Conservation (phyloP, 805 yeast species). For the Candida insectorum region DNA sequence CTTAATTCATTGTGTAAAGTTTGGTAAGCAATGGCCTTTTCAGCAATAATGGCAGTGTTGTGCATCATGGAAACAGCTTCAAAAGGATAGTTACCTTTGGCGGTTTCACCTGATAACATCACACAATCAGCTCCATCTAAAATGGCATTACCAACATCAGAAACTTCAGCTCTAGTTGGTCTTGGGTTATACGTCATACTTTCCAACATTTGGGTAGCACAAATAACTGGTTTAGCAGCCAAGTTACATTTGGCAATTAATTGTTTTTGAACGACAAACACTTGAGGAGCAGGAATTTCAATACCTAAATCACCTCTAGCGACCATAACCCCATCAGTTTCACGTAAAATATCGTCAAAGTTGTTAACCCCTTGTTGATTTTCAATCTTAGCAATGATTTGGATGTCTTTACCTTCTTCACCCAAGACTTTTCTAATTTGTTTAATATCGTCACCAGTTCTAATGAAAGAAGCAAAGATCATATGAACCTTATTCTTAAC, state of each 20-base stretch:
- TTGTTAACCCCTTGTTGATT: conserved; percentile 99
- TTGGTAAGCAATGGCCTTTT: conserved; percentile 90
- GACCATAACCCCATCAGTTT: conserved; percentile 99
- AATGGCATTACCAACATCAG: conserved; percentile 98
- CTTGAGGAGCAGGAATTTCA: conserved; percentile 99
- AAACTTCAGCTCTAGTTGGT: conserved; percentile 99
- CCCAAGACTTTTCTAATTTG: conserved; percentile 94
- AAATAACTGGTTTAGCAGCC: conserved; percentile 98
- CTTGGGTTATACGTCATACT: conserved; percentile 99
- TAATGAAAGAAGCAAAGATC: conserved; percentile 97
- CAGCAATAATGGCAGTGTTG: conserved; percentile 94
- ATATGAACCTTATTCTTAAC: conserved; percentile 97
- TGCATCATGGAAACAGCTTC: conserved; percentile 99
- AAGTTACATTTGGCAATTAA: conserved; percentile 98
- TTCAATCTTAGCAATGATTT: conserved; percentile 96
- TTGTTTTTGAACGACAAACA: conserved; percentile 97
- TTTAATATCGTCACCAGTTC: conserved; percentile 85
- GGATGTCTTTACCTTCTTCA: conserved; percentile 93
- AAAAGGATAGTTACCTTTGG: conserved; percentile 97
- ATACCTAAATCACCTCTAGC: conserved; percentile 99
- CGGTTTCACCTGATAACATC: conserved; percentile 99
- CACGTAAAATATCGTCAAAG: conserved; percentile 91
- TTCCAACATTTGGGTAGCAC: conserved; percentile 99
- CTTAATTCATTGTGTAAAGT: conserved; percentile 84
- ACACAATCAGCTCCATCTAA: conserved; percentile 99